phyloP scores from a whole-genome alignment of 2,329 filamentous ascomycete genomes.

The Graphilbum fragrans region DNA sequence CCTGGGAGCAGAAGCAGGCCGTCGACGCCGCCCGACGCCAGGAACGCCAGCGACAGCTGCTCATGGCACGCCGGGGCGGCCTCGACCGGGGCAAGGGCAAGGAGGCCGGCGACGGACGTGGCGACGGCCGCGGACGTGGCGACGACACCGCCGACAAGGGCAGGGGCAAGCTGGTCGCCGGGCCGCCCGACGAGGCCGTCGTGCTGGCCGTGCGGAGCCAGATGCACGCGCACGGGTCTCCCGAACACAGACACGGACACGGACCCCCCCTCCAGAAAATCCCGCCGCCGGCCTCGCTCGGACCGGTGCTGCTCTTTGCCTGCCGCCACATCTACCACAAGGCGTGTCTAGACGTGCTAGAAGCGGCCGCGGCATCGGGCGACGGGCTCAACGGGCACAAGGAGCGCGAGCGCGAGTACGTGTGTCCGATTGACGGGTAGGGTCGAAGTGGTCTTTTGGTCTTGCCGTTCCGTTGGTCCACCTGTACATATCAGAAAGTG shows the following conservation, averaged over 20 bases:
- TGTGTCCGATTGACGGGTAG: slow-evolving; percentile 44
- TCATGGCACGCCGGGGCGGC: too few relatives aligned
- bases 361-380: slow-evolving; percentile 38
- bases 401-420: slow-evolving; percentile 28
- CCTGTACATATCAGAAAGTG: too few relatives aligned
- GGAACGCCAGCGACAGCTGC: slow-evolving; percentile 15
- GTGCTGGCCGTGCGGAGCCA: not conserved
- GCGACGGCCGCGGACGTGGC: not conserved
- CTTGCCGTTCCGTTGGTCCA: too few relatives aligned
- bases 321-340: slow-evolving; percentile 63
- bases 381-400: slow-evolving; percentile 9
- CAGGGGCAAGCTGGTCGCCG: slow-evolving; percentile 27
- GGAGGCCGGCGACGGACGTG: not conserved
- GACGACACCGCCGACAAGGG: slow-evolving; percentile 22
- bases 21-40: slow-evolving; percentile 32
- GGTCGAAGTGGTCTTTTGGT: not conserved
- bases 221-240: not conserved
- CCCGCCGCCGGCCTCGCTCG: slow-evolving; percentile 30
- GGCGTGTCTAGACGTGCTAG: slow-evolving; percentile 54
- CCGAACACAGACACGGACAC: not conserved
- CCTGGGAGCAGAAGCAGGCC: slow-evolving; percentile 58
- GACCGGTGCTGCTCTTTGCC: slow-evolving; percentile 54
- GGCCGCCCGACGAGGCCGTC: not conserved
- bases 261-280: not conserved
- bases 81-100: slow-evolving; percentile 38